phyloP scores from a whole-genome alignment of 495 filamentous ascomycete genomes.

The Penicillium maclennaniae region DNA sequence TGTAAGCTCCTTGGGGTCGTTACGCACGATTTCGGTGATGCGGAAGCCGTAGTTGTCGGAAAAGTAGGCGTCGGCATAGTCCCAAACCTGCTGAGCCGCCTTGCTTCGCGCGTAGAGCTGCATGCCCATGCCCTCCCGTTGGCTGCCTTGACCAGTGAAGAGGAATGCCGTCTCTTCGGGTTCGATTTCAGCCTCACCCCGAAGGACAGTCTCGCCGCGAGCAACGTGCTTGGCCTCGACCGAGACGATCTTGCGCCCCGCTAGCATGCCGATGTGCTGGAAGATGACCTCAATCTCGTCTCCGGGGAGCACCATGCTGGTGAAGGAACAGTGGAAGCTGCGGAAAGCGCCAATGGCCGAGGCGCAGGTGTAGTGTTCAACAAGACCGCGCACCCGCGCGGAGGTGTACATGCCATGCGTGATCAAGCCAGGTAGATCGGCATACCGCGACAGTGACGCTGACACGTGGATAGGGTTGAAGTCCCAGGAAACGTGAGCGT shows the following conservation, averaged over 20 bases:
- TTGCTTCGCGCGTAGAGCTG: conserved; percentile 88
- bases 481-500: conserved; percentile 94
- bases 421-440: conserved; percentile 91
- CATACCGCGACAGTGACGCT: conserved; percentile 89
- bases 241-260: conserved; percentile 97
- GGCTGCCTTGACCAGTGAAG: conserved; percentile 95
- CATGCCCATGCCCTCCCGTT: conserved; percentile 99
- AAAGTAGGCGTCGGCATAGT: conserved; percentile 94
- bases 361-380: conserved; percentile 98
- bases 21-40: conserved; percentile 97
- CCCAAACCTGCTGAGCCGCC: conserved; percentile 96
- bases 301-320: conserved; percentile 98
- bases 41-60: conserved; percentile 98
- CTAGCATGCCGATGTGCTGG: conserved; percentile 95
- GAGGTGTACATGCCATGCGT: conserved; percentile 99
- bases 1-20: conserved; percentile 97
- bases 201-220: conserved; percentile 90
- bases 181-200: conserved; percentile 95
- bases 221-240: conserved; percentile 91
- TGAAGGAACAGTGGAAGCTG: conserved; percentile 90
- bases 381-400: conserved; percentile 90
- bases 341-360: conserved; percentile 94
- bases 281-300: conserved; percentile 90
- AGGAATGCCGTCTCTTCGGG: conserved; percentile 96
- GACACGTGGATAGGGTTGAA: conserved; percentile 99